phyloP scores from a whole-genome alignment of 2,329 filamentous ascomycete genomes.

The Talaromyces islandicus region DNA sequence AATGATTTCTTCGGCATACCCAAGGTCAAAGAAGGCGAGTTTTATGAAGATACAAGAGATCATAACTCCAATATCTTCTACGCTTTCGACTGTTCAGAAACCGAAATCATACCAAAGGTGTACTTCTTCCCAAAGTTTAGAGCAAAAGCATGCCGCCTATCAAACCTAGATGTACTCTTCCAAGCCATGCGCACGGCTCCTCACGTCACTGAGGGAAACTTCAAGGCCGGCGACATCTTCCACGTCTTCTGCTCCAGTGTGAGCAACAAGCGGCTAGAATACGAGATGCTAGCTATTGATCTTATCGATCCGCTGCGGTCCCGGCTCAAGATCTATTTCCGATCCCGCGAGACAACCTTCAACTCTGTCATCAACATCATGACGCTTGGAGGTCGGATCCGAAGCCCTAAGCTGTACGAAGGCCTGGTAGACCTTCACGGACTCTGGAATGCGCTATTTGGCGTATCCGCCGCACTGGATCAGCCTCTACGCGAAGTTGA shows the following conservation, averaged over 20 bases:
- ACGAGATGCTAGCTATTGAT: constrained; percentile 30
- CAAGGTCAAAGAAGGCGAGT: neutral
- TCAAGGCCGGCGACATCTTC: constrained; percentile 6
- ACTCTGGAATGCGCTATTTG: neutral
- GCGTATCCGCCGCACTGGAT: neutral
- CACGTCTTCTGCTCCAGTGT: constrained; percentile 5
- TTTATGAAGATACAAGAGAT: neutral
- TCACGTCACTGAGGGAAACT: neutral
- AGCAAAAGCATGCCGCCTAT: neutral
- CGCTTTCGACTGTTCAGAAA: neutral
- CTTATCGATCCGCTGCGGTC: constrained; percentile 20
- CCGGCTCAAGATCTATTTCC: constrained; percentile 34
- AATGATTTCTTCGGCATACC: neutral
- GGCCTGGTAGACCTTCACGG: neutral
- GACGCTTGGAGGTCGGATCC: constrained; percentile 10
- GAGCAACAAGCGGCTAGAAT: constrained; percentile 5
- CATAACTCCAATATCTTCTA: neutral
- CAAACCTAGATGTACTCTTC: neutral
- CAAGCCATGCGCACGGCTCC: constrained; percentile 14
- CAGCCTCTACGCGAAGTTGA: neutral
- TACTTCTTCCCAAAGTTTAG: neutral
- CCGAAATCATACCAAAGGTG: neutral
- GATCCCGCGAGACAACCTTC: constrained; percentile 25
- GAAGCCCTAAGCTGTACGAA: neutral
- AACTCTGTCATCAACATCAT: constrained; percentile 19